Evolutionary conservation across 1,284 basidiomycete genomes (phyloP), one percentile per base, ranked within the genome.

Genomic region (Hypsizygus ulmarius): DNA sequence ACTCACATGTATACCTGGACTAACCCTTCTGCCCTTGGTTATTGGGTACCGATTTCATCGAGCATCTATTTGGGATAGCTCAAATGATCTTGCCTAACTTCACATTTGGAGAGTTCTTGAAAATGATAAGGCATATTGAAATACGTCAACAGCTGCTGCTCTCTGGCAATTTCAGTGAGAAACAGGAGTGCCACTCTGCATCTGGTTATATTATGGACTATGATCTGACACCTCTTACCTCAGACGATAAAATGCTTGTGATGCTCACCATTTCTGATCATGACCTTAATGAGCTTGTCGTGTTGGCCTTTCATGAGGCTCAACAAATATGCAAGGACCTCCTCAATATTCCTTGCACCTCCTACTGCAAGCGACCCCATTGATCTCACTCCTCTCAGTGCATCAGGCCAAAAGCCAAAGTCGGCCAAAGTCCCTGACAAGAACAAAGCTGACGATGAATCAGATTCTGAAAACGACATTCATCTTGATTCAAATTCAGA

Each of bases 11-110:
- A 29, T 62, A 63, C 39, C 58, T 55, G 0, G 28, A 49, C n/a
- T 47, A 57, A 7, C 54, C 62, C 6, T 63, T 64, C 36, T 63
- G 58, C 36, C 56, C 58, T 1, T 59, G 57, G 57, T 19, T 60
- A 1, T 41, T 59, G 0, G 60, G 58, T 0, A 64, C 62, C 2
- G 60, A 60, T 11, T 61, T 63, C 37, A 57, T 64, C 5, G 60
- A 64, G 37, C 62, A 63, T 38, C 63, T 64, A 53, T 63, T 64
- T 39, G 62, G 62, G 0, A 50, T 63, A 5, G 60, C 61, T 3
- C 56, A 58, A 2, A 27, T 44, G 19, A 45, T 61, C 15, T 50
- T 64, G 3, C 61, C 61, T 0, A 57, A 64, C 43, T 64, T 64
- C 43, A 56, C 62, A 0, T 64, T 55, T 34, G 52, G 55, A 0